phyloP scores from a whole-genome alignment of 192 early-diverging fungal genomes.

The Linnemannia elongata region DNA sequence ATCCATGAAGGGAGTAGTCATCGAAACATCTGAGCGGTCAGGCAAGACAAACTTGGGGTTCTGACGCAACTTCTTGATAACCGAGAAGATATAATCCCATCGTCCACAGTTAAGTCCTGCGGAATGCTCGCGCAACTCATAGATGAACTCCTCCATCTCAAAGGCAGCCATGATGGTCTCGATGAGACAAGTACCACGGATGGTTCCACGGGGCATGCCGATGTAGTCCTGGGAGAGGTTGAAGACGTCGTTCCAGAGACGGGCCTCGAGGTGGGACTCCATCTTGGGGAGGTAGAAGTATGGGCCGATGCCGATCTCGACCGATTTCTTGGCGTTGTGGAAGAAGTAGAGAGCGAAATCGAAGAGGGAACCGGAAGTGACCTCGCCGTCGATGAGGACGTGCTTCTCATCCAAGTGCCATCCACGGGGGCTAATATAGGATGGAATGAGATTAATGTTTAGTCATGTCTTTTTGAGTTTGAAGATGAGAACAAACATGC shows the following conservation, averaged over 20 bases:
- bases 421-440: slow-evolving; percentile 83
- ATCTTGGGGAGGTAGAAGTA: slow-evolving; percentile 99
- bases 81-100: slow-evolving; percentile 99
- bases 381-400: slow-evolving; percentile 91
- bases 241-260: slow-evolving; percentile 99
- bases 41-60: slow-evolving; percentile 90
- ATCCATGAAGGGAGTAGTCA: slow-evolving; percentile 99
- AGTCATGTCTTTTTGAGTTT: too few relatives aligned
- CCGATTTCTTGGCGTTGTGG: slow-evolving; percentile 92
- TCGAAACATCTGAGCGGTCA: slow-evolving; percentile 90
- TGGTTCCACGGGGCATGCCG: slow-evolving; percentile 92
- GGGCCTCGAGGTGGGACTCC: slow-evolving; percentile 97
- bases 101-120: slow-evolving; percentile 98
- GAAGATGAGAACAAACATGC: too few relatives aligned
- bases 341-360: slow-evolving; percentile 99
- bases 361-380: slow-evolving; percentile 95
- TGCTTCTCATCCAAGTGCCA: slow-evolving; percentile 99
- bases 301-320: slow-evolving; percentile 91
- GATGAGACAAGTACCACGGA: slow-evolving; percentile 96
- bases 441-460: too few relatives aligned
- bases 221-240: slow-evolving; percentile 94
- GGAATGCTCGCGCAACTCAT: slow-evolving; percentile 99
- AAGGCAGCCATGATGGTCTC: slow-evolving; percentile 97
- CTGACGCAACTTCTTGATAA: slow-evolving; percentile 97
- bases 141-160: slow-evolving; percentile 99